Evolutionary conservation across 2,329 filamentous ascomycete genomes (phyloP).

Genomic region (Simplicillium aogashimaense): DNA sequence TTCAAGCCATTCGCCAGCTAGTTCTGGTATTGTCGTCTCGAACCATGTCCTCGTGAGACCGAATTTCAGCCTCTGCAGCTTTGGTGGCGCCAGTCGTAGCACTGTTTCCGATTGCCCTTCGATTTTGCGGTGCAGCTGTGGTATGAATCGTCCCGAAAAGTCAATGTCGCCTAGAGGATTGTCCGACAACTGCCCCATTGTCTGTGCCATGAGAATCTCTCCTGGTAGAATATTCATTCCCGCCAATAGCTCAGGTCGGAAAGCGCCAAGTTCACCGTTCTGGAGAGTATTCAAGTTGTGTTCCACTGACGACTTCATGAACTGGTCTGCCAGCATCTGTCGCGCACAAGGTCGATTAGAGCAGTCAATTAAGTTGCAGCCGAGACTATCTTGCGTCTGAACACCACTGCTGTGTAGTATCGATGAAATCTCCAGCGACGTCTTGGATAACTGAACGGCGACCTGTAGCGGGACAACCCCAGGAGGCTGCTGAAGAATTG

Average conservation of each 20-base stretch:
- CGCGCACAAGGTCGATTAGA: conserved; percentile 1
- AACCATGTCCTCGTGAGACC: conserved; percentile 5
- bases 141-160: not conserved
- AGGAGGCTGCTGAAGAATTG: conserved; percentile 1
- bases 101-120: conserved; percentile 2
- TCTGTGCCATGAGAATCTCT: conserved; percentile 3
- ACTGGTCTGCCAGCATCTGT: not conserved
- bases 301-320: not conserved
- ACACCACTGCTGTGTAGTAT: conserved; percentile 4
- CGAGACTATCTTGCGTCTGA: conserved; percentile 4
- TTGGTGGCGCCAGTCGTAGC: conserved; percentile 2
- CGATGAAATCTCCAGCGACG: conserved; percentile 3
- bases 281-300: not conserved
- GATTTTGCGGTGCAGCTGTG: conserved; percentile 4
- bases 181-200: not conserved
- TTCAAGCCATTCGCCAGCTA: conserved; percentile 5
- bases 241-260: conserved; percentile 1
- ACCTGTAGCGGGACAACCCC: conserved; percentile 1
- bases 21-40: conserved; percentile 3
- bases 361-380: conserved; percentile 3
- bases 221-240: conserved; percentile 1
- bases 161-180: not conserved
- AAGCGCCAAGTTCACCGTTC: not conserved
- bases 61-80: conserved; percentile 4
- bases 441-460: conserved; percentile 1